Conservation (phyloP, 2,329 filamentous ascomycete species). For the Arthrobotrys conoides region DNA sequence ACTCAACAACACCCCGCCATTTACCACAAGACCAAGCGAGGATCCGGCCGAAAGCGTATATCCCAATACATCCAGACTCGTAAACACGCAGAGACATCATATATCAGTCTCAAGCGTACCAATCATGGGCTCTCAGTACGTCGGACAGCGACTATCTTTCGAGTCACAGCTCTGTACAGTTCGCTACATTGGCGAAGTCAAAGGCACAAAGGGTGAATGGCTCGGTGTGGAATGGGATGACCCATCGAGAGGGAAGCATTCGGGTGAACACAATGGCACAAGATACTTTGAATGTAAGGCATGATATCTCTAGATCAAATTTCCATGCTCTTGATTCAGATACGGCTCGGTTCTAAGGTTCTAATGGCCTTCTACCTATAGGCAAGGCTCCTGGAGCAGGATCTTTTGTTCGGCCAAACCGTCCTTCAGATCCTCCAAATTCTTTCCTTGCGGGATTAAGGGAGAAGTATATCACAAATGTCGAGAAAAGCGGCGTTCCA, state of each 20-base stretch:
- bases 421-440: conserved; percentile 77
- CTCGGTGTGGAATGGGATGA: conserved; percentile 98
- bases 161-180: conserved; percentile 84
- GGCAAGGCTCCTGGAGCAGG: conserved; percentile 78
- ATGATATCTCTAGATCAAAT: conserved; percentile 7
- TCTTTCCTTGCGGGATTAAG: conserved; percentile 84
- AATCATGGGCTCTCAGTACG: conserved; percentile 67
- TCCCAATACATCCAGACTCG: neutral
- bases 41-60: conserved; percentile 26
- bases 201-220: conserved; percentile 83
- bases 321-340: conserved; percentile 13
- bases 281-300: conserved; percentile 85
- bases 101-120: neutral
- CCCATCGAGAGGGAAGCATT: conserved; percentile 85
- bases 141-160: conserved; percentile 85
- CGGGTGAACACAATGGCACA: conserved; percentile 83
- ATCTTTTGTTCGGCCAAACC: conserved; percentile 86
- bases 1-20: conserved; percentile 60
- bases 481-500: conserved; percentile 65
- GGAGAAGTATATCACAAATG: conserved; percentile 80
- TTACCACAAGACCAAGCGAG: conserved; percentile 6
- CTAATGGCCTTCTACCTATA: conserved; percentile 65
- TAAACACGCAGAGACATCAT: neutral
- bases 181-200: conserved; percentile 82
- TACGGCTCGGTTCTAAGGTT: conserved; percentile 1